Base-by-base conservation (phyloP, 2,329 filamentous ascomycete species). In the Coniochaeta sp. region DNA sequence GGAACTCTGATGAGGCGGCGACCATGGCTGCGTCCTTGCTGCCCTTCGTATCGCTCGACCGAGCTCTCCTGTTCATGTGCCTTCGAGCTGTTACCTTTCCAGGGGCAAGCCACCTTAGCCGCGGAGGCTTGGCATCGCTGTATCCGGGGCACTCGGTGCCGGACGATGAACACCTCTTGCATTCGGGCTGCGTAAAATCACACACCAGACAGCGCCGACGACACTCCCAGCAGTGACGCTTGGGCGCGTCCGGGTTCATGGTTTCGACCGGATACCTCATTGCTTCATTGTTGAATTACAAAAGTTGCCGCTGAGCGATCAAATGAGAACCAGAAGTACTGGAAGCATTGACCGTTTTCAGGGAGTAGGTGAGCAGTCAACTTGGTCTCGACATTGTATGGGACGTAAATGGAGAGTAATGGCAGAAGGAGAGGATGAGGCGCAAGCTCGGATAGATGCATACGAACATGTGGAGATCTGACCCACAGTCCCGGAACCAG, bases 191-290 rank as follows among this genome's bases (percentile, higher is more conserved):
- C 4, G 38, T 57, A 24, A 38, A 59, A 26, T 59, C 58, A 47
- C 58, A 59, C 36, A 59, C 58, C 1, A 59, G 50, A 40, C 58
- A 57, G 6, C 58, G 58, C 17, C 58, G 50, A 5, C 22, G 50
- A 34, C 58, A 59, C 32, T 59, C 58, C 58, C 47, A 59, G 54
- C 58, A 59, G 36, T 59, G 58, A 10, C 54, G 54, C 34, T 36
- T 56, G 17, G 30, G 54, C 22, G 19, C 26, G 54, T 56, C 54
- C 54, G 38, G 36, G 2, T 52, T 24, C 16, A 28, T 28, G 2
- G 24, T 9, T 17, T 16, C 22, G 22, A 22, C 2, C 24, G 12
- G 26, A 17, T 12, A 24, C 19, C 42, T 22, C 19, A 10, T 14
- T n/a, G 12, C 26, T 26, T 30, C 12, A 52, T 30, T 30, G 47